These are phyloP conservation scores for Brassica hybrid DNA, from an alignment of 441 rosid species.

Conservation along the genomic window DNA sequence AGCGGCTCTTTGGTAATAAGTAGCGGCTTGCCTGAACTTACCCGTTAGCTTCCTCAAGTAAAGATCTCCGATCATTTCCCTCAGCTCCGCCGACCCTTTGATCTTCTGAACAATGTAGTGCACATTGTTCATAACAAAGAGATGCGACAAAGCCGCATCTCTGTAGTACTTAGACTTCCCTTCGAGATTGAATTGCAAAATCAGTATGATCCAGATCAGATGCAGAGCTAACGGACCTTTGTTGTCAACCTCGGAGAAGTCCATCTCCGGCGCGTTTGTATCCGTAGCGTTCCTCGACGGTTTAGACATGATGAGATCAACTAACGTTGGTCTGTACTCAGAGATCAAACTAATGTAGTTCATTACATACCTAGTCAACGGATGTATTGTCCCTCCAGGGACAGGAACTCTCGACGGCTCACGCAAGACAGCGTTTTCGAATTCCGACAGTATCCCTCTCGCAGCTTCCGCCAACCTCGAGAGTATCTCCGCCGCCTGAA, in stretches of 20 bases:
- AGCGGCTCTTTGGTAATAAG: conserved; percentile 72
- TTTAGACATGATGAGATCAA: conserved; percentile 82
- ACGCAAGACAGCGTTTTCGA: conserved; percentile 75
- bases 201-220: conserved; percentile 87
- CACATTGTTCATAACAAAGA: conserved; percentile 74
- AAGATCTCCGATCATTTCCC: conserved; percentile 79
- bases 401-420: conserved; percentile 67
- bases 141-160: conserved; percentile 60
- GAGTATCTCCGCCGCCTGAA: conserved; percentile 84
- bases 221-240: conserved; percentile 79
- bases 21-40: conserved; percentile 65
- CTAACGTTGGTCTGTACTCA: conserved; percentile 67
- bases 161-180: conserved; percentile 67
- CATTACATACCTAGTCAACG: conserved; percentile 78
- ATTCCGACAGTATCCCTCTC: conserved; percentile 83
- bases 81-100: conserved; percentile 60
- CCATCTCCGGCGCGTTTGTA: conserved; percentile 59
- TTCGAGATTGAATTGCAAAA: conserved; percentile 73
- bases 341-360: conserved; percentile 76
- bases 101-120: conserved; percentile 73
- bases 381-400: conserved; percentile 75
- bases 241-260: conserved; percentile 64
- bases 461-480: conserved; percentile 90
- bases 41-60: conserved; percentile 63
- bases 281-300: conserved; percentile 70